Percentiles rank a stretch among this genome's conserved stretches.
Evolutionary conservation across 305 asterid genomes (phyloP).

Genomic region (Fraxinus sp.): DNA sequence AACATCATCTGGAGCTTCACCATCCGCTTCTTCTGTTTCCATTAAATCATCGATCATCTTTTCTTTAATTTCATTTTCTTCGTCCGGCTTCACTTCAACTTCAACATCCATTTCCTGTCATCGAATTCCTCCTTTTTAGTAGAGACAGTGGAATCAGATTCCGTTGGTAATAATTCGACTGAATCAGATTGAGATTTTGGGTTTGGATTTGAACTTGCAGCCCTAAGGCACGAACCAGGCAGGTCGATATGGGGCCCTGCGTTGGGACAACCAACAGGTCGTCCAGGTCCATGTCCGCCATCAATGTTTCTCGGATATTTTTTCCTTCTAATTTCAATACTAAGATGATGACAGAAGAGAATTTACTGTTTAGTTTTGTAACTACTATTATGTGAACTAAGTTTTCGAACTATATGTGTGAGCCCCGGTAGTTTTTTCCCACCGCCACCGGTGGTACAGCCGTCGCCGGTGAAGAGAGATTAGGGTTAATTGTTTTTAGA

Average conservation of each 20-base stretch:
- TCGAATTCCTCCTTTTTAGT: too few species aligned
- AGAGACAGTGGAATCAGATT: too few species aligned
- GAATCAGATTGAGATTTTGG: neutral
- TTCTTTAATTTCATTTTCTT: too few species aligned
- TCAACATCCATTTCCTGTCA: too few species aligned
- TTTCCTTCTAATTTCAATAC: neutral
- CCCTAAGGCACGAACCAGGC: conserved; percentile 49
- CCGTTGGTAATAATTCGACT: neutral
- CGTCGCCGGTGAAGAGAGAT: neutral
- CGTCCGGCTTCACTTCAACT: too few species aligned
- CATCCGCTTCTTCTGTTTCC: too few species aligned
- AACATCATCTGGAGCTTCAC: too few species aligned
- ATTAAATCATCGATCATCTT: too few species aligned
- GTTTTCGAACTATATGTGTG: neutral
- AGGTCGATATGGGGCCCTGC: conserved; percentile 22
- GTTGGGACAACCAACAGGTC: conserved; percentile 44
- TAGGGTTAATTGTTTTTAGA: neutral
- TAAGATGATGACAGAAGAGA: neutral
- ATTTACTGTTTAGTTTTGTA: neutral
- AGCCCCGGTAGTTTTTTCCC: neutral
- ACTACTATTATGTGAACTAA: neutral
- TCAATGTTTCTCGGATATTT: conserved; percentile 4
- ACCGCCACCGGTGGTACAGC: neutral
- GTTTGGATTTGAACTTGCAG: conserved; percentile 40
- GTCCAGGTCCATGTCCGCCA: conserved; percentile 47